A percentile compares a stretch with the other conserved stretches of the same genome.
Evolutionary conservation across 192 early-diverging fungal species (phyloP).

Genomic region (Cetraspora pellucida): DNA sequence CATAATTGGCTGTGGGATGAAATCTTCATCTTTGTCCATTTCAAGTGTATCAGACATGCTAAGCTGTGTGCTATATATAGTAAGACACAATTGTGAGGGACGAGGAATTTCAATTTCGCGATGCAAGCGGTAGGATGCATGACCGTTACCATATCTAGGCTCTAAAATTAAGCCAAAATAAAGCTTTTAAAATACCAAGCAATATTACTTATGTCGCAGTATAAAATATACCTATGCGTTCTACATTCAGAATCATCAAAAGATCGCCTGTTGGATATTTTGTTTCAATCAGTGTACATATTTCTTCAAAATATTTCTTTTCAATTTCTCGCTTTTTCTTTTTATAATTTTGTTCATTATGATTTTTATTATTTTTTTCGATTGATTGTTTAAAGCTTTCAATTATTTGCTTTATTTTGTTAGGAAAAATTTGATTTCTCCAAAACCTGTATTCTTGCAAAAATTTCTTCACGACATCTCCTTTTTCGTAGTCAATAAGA

Average conservation of each 20-base stretch:
- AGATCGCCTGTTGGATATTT: constrained; percentile 17
- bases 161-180: not conserved
- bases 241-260: not conserved
- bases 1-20: constrained; percentile 8
- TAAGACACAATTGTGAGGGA: not conserved
- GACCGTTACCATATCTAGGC: too few relatives aligned
- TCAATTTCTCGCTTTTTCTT: not conserved
- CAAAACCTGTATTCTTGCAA: constrained; percentile 3
- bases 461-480: not conserved
- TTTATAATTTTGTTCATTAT: not conserved
- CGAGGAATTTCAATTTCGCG: not conserved
- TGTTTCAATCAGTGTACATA: not conserved
- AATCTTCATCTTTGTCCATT: constrained; percentile 2
- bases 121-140: not conserved
- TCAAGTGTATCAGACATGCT: constrained; percentile 7
- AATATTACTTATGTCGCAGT: not conserved
- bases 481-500: not conserved
- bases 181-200: not conserved
- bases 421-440: not conserved
- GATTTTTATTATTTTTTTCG: not conserved
- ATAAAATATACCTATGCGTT: not conserved
- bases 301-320: not conserved
- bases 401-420: not conserved
- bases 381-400: not conserved
- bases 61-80: constrained; percentile 10